Evolutionary conservation across 2,329 filamentous ascomycete genomes (phyloP), one percentile per base, ranked within the genome.

Genomic region (Penicillium sp.): DNA sequence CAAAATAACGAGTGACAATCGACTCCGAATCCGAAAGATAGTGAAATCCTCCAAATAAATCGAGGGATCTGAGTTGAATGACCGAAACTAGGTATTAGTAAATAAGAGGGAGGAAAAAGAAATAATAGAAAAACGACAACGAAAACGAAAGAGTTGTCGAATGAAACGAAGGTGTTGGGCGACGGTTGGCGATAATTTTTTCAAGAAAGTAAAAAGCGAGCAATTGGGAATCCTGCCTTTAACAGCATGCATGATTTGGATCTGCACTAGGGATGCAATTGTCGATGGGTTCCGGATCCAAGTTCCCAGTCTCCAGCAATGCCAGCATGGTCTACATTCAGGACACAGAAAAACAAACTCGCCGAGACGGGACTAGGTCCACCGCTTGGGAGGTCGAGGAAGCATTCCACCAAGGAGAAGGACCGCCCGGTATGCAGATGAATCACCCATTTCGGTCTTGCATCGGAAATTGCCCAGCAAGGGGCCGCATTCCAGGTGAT

Each of bases 231-330:
- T n/a, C 15, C 29, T 36, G 45, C 47, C 33, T 62, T 62, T 61
- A 62, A 58, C 38, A 44, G 54, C n/a, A 15, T 3, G 15, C 31
- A 15, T 39, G 23, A 52, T 10, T 23, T 49, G 7, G 58, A 63
- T 62, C 58, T 54, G 28, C 53, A 21, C 51, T 33, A 62, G 60
- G 61, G 60, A 48, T 46, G 43, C 46, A 56, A 56, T 50, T 59
- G 58, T 47, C 59, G 26, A 29, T 46, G 24, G 16, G 16, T n/a
- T n/a, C 31, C 45, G 42, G 29, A 39, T 44, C 16, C 31, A 42
- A 42, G 39, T 33, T 45, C 46, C 46, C 48, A 23, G 21, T 12
- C 45, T 21, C 26, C 21, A 31, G 41, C 28, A 34, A 53, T 58
- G 55, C 42, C 31, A 56, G 47, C 36, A 43, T 28, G 10, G 21